Conservation (phyloP, 2,329 filamentous ascomycete species). For the Fusarium anthophilum region DNA sequence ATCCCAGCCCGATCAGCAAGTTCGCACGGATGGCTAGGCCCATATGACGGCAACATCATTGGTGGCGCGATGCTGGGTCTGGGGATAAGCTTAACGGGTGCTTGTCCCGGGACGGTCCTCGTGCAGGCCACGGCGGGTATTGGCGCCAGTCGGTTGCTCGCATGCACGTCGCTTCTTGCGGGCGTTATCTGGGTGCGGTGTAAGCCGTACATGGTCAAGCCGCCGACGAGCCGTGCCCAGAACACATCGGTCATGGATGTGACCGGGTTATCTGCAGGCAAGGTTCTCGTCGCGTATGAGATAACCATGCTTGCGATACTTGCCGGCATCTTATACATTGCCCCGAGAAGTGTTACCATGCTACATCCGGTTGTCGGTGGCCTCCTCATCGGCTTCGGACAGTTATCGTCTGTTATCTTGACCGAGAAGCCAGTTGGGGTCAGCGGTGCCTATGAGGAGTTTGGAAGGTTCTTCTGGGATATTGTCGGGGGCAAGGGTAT, state of each 20-base stretch:
- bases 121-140: conserved; percentile 8
- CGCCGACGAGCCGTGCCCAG: conserved; percentile 6
- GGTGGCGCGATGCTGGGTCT: conserved; percentile 18
- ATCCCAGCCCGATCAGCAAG: neutral
- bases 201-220: neutral
- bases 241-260: conserved; percentile 1
- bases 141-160: conserved; percentile 7
- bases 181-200: conserved; percentile 1
- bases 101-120: conserved; percentile 18
- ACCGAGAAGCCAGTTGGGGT: conserved; percentile 6
- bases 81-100: conserved; percentile 25
- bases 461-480: conserved; percentile 2
- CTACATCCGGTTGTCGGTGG: conserved; percentile 15
- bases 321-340: neutral
- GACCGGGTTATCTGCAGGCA: neutral
- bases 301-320: neutral
- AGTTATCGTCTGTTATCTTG: conserved; percentile 4
- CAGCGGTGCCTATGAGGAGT: conserved; percentile 4
- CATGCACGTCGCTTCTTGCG: neutral
- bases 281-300: conserved; percentile 7
- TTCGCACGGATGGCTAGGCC: conserved; percentile 5
- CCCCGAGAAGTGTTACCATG: conserved; percentile 7
- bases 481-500: neutral
- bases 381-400: neutral
- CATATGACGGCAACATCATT: conserved; percentile 11